Base-by-base conservation (phyloP, 2,329 filamentous ascomycete species). In the Stagonosporopsis tanaceti region DNA sequence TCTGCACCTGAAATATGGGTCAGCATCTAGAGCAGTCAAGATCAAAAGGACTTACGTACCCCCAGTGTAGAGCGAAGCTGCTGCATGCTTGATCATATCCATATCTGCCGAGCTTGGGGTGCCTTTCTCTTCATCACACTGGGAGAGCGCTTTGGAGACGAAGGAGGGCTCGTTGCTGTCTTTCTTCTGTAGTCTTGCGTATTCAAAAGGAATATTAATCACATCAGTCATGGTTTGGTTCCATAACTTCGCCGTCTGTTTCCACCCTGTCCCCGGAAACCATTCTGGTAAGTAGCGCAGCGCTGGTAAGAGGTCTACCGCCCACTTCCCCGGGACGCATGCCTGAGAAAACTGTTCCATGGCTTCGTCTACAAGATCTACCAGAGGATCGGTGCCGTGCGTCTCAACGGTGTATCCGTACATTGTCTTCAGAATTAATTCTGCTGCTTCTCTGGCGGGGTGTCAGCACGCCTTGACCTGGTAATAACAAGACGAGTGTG, bases 241-340 rank as follows among this genome's bases (percentile, higher is more conserved):
- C 7, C 79, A 60, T 5, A 65, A 69, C 32, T 46, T 54, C 2
- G 62, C 61, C 1, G 57, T 63, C 9, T 25, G 39, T 24, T 60
- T 59, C 35, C 57, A 66, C n/a, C 65, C 66, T 17, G 78, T 73
- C 0, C 81, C 81, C 1, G 80, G 81, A 20, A 79, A 63, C 77
- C 80, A 81, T 2, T 78, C 69, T 0, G 82, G 81, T 0, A 82
- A 38, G 51, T 79, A 70, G 65, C 66, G 70, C 35, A 80, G 67
- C 60, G 25, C 28, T 6, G 81, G 82, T 1, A 84, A 58, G 0
- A 79, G 66, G 52, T 84, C 81, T 4, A 84, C 80, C 7, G 76
- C 59, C 76, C 77, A 84, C 7, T 67, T 72, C 6, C 81, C 79
- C 1, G 81, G 79, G 4, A 78, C 70, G 12, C 67, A 72, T 5